Conservation (phyloP, 2,329 filamentous ascomycete genomes). For the Niveomyces coronatus region DNA sequence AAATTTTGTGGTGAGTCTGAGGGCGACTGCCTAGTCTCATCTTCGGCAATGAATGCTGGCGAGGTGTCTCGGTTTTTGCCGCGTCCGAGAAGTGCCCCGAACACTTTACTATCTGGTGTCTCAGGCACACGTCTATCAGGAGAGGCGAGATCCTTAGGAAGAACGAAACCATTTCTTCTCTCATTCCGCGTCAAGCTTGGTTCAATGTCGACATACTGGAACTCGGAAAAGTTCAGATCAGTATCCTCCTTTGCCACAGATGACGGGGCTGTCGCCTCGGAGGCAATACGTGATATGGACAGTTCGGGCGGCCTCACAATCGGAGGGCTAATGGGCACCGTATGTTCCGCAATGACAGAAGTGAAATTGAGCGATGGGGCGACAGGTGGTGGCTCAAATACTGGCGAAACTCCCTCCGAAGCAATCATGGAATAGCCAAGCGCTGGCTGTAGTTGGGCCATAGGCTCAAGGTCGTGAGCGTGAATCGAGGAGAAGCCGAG, state of each 20-base stretch:
- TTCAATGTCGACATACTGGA: slow-evolving; percentile 36
- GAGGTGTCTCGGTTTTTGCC: slow-evolving; percentile 30
- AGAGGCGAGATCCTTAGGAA: slow-evolving; percentile 35
- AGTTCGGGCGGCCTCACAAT: slow-evolving; percentile 11
- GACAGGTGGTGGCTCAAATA: slow-evolving; percentile 17
- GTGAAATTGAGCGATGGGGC: slow-evolving; percentile 20
- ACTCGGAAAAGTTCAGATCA: slow-evolving; percentile 17
- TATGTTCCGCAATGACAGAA: slow-evolving; percentile 24
- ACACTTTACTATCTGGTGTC: slow-evolving; percentile 29
- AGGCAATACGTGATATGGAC: slow-evolving; percentile 14
- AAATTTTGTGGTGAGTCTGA: slow-evolving; percentile 29
- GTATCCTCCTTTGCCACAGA: slow-evolving; percentile 7
- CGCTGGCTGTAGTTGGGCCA: slow-evolving; percentile 19
- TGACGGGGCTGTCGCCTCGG: slow-evolving; percentile 9
- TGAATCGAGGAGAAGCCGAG: slow-evolving; percentile 21
- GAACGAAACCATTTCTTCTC: slow-evolving; percentile 45
- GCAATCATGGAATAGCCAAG: slow-evolving; percentile 10
- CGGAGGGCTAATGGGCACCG: slow-evolving; percentile 21
- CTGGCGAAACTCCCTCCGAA: slow-evolving; percentile 14
- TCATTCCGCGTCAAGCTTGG: slow-evolving; percentile 39
- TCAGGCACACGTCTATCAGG: slow-evolving; percentile 22
- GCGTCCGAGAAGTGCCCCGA: slow-evolving; percentile 35
- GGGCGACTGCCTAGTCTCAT: slow-evolving; percentile 49
- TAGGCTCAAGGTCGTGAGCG: slow-evolving; percentile 18
- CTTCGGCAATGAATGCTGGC: slow-evolving; percentile 52